Percentiles rank a stretch among this genome's conserved stretches.
These are phyloP conservation scores for Trichoderma oligosporum DNA, from an alignment of 2,329 filamentous ascomycete genomes.

Conservation along the genomic window DNA sequence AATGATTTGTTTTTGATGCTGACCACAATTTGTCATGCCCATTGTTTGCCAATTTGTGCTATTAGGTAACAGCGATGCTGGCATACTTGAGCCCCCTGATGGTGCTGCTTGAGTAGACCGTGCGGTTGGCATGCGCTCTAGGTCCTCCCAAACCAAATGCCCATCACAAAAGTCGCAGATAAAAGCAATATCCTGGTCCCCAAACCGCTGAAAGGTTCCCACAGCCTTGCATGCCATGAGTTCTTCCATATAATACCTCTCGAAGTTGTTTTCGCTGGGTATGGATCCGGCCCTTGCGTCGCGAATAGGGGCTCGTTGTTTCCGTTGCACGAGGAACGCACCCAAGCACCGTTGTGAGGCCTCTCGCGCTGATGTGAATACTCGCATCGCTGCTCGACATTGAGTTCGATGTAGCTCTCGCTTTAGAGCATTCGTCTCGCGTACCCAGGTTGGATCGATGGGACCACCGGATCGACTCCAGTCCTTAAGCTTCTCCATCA, in stretches of 20 bases:
- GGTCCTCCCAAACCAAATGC: conserved; percentile 55
- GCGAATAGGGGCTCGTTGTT: conserved; percentile 35
- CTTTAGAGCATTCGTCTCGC: conserved; percentile 48
- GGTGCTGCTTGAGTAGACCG: conserved; percentile 34
- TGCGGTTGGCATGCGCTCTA: conserved; percentile 49
- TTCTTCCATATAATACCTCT: conserved; percentile 44
- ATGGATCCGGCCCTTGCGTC: not conserved
- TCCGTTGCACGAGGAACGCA: conserved; percentile 51
- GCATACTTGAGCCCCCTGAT: conserved; percentile 23
- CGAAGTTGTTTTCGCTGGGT: conserved; percentile 30
- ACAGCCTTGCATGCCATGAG: conserved; percentile 49
- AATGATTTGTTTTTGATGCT: conserved; percentile 48
- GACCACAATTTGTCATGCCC: conserved; percentile 39
- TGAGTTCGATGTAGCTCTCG: conserved; percentile 54
- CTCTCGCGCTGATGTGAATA: conserved; percentile 51
- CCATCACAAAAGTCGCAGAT: conserved; percentile 61
- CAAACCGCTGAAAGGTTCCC: conserved; percentile 55
- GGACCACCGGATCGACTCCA: conserved; percentile 54
- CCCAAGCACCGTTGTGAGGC: conserved; percentile 50
- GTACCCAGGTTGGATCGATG: conserved; percentile 54
- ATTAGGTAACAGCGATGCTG: conserved; percentile 19
- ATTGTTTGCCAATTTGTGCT: conserved; percentile 51
- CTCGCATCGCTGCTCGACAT: conserved; percentile 54
- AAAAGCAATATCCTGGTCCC: conserved; percentile 53
- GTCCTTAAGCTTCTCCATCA: conserved; percentile 49